Conservation (phyloP, 176 grass and related monocot species). For the Eremochloa ophiuroides region DNA sequence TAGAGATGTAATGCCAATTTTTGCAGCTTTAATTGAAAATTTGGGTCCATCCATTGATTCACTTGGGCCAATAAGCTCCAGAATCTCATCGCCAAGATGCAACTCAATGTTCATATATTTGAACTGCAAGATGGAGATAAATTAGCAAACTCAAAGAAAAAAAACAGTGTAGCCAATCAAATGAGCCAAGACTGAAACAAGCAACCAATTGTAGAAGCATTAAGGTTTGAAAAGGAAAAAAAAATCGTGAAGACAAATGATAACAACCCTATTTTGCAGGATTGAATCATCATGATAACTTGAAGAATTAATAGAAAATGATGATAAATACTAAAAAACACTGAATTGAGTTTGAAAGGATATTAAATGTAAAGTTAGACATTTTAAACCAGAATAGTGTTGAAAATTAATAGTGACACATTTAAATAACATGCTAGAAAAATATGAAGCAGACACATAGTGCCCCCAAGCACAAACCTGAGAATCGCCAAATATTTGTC, state of each 20-base stretch:
- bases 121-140: slow-evolving; percentile 52
- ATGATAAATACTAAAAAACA: not conserved
- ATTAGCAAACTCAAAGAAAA: slow-evolving; percentile 23
- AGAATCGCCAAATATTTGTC: slow-evolving; percentile 69
- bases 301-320: slow-evolving; percentile 7
- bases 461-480: slow-evolving; percentile 49
- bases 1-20: slow-evolving; percentile 62
- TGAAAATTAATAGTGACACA: not conserved
- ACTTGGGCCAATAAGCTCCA: slow-evolving; percentile 46
- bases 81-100: slow-evolving; percentile 71
- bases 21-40: slow-evolving; percentile 78
- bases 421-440: not conserved
- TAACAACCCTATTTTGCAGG: not conserved
- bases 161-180: not conserved
- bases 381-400: not conserved
- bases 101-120: slow-evolving; percentile 87
- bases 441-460: not conserved
- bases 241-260: not conserved
- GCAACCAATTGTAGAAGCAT: not conserved
- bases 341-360: not conserved
- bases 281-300: not conserved
- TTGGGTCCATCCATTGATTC: slow-evolving; percentile 36
- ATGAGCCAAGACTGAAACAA: not conserved
- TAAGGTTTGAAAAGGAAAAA: slow-evolving; percentile 15
- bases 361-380: not conserved